These are phyloP conservation scores for Westerdykella ornata DNA, from an alignment of 2,329 filamentous ascomycete genomes.

Conservation along the genomic window DNA sequence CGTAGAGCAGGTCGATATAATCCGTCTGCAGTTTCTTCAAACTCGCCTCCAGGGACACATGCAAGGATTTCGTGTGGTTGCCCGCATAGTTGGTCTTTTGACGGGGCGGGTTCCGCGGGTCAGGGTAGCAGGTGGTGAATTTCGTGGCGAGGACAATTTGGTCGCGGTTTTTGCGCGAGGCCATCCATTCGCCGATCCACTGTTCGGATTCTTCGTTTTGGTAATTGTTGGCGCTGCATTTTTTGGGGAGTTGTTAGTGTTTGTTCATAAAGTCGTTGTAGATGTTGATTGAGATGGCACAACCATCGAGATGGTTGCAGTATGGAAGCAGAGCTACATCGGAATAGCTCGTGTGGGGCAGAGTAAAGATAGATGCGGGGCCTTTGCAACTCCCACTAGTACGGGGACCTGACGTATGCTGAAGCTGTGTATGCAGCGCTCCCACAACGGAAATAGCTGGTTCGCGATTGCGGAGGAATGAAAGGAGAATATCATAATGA, in stretches of 20 bases:
- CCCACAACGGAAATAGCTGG: neutral
- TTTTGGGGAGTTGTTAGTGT: conserved; percentile 13
- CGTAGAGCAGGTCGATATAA: conserved; percentile 38
- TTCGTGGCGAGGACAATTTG: conserved; percentile 52
- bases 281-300: neutral
- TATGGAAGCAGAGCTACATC: too few species aligned
- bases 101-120: conserved; percentile 7
- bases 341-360: too few species aligned
- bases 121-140: conserved; percentile 39
- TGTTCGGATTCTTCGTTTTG: conserved; percentile 44
- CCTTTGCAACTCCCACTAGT: too few species aligned
- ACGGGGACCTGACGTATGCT: too few species aligned
- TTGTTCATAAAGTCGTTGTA: neutral
- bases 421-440: too few species aligned
- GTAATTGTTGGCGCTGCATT: conserved; percentile 41
- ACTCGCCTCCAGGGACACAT: conserved; percentile 34
- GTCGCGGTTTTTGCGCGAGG: conserved; percentile 40
- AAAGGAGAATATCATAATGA: neutral
- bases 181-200: conserved; percentile 49
- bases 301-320: too few species aligned
- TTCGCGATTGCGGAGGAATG: neutral
- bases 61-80: conserved; percentile 36
- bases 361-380: too few species aligned
- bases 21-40: conserved; percentile 39
- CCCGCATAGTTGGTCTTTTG: conserved; percentile 39